Base-by-base conservation (phyloP, 106 monocot genomes). In the Apostasia shenzhenica region DNA sequence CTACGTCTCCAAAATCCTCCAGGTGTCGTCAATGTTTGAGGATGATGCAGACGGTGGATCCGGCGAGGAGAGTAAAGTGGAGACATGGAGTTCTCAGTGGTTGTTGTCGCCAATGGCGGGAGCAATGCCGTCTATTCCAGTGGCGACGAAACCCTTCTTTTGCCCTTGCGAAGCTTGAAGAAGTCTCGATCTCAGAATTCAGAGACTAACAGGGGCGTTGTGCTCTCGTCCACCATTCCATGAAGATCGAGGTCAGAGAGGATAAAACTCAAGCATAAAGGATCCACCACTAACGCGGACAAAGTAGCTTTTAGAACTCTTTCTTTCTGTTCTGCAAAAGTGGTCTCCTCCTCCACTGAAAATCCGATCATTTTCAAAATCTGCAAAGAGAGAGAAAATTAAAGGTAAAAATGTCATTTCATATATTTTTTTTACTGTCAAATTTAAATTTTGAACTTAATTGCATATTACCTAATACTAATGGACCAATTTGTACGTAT, bases 151-250 rank as follows among this genome's bases (percentile, higher is more conserved):
- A 47, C 66, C 66, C 49, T 66, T 9, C 50, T 66, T 26, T 45
- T 66, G 66, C 66, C 66, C 3, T n/a, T 45, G 2, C 9, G 66
- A 48, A 70, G 56, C 14, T 70, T 57, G 70, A 70, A 70, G 66
- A 1, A 48, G 52, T 4, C 52, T 4, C 0, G 46, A 47, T 14
- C 63, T 64, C 45, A 46, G 12, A 45, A 64, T 6, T 9, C 45
- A 64, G 46, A 64, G 5, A 5, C 0, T 5, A 54, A 7, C 5
- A 54, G 11, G 59, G 14, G 48, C 26, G 45, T 59, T 8, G 70
- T 58, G 43, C 70, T 70, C 8, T 58, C 56, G 48, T 70, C 70
- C 59, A 56, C 70, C 26, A 70, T 70, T 48, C 70, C 70, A 58
- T 70, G 70, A 58, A 59, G 37, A 70, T 57, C 70, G n/a, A 70